Evolutionary conservation across 202 grass and related monocot species (phyloP).

Genomic region (Brachypodium distachyon): DNA sequence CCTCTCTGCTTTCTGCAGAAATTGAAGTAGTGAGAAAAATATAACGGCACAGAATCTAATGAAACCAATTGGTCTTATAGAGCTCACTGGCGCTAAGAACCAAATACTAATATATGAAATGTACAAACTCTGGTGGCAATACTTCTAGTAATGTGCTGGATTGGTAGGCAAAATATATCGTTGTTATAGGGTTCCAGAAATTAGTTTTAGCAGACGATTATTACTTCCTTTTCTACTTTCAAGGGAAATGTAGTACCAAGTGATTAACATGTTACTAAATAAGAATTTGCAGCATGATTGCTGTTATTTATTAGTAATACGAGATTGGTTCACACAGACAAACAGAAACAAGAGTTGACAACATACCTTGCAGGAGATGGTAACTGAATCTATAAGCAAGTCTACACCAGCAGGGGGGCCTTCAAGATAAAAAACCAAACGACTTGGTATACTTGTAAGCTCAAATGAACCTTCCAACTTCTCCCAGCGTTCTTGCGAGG

Average conservation of each 20-base stretch:
- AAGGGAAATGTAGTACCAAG: conserved; percentile 1
- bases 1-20: conserved; percentile 53
- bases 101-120: not conserved
- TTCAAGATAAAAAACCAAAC: conserved; percentile 77
- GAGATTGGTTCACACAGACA: not conserved
- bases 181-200: not conserved
- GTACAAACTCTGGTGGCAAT: not conserved
- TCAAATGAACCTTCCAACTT: conserved; percentile 93
- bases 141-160: conserved; percentile 4
- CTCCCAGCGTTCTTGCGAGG: conserved; percentile 57
- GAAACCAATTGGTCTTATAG: not conserved
- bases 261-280: not conserved
- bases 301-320: not conserved
- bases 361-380: conserved; percentile 60
- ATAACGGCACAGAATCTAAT: not conserved
- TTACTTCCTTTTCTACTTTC: not conserved
- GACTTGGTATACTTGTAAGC: conserved; percentile 49
- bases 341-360: conserved; percentile 1
- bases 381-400: conserved; percentile 74
- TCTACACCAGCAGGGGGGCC: conserved; percentile 68
- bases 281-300: not conserved
- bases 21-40: conserved; percentile 24
- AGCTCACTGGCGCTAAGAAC: not conserved
- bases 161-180: not conserved
- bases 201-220: conserved; percentile 9